Evolutionary conservation across 2,329 filamentous ascomycete genomes (phyloP).

Genomic region (Colletotrichum tropicale): DNA sequence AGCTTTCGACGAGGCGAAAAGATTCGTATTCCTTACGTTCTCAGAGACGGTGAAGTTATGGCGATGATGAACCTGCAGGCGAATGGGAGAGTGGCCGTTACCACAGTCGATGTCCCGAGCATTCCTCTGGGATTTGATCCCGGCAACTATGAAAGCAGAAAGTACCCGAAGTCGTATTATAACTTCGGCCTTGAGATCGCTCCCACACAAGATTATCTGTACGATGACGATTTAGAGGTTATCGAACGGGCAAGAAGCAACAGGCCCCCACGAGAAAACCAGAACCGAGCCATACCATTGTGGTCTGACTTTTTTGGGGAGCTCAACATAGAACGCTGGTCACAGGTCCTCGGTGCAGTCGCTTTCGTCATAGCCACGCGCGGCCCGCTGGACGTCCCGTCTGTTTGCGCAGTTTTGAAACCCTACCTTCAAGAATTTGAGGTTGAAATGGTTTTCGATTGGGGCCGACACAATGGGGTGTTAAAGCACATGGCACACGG

Average conservation of each 20-base stretch:
- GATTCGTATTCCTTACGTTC: slow-evolving; percentile 57
- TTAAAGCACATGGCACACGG: slow-evolving; percentile 45
- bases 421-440: slow-evolving; percentile 69
- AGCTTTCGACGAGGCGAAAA: slow-evolving; percentile 49
- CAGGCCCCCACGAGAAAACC: slow-evolving; percentile 47
- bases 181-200: slow-evolving; percentile 66
- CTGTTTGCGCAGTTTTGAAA: slow-evolving; percentile 59
- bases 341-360: slow-evolving; percentile 65
- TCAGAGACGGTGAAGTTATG: slow-evolving; percentile 70
- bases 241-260: slow-evolving; percentile 36
- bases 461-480: slow-evolving; percentile 60
- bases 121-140: slow-evolving; percentile 75
- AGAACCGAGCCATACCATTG: slow-evolving; percentile 62
- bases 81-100: slow-evolving; percentile 58
- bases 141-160: slow-evolving; percentile 73
- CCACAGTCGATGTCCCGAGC: slow-evolving; percentile 58
- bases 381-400: slow-evolving; percentile 58
- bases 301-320: slow-evolving; percentile 75
- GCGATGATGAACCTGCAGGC: slow-evolving; percentile 70
- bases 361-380: slow-evolving; percentile 67
- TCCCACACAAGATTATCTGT: slow-evolving; percentile 64
- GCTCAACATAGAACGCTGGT: slow-evolving; percentile 65
- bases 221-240: slow-evolving; percentile 53
- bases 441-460: slow-evolving; percentile 60
- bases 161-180: slow-evolving; percentile 68